These are phyloP conservation scores for Ramaria sp. DNA, from an alignment of 768 basidiomycete genomes.

Conservation along the genomic window DNA sequence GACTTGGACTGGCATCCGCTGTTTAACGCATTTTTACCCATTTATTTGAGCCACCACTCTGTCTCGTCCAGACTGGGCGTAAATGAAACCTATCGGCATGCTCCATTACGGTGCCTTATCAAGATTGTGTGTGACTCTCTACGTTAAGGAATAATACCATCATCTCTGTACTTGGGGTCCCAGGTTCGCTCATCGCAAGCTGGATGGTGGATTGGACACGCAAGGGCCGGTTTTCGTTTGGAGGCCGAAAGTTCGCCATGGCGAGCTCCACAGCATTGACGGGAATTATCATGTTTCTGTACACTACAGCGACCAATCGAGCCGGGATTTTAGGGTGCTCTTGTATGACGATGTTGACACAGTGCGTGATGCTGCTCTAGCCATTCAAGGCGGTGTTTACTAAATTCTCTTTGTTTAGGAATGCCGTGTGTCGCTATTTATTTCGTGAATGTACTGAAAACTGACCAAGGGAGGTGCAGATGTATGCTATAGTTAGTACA, in stretches of 20 bases:
- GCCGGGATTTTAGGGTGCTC: constrained; percentile 34
- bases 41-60: constrained; percentile 25
- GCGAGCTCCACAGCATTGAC: constrained; percentile 33
- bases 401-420: constrained; percentile 14
- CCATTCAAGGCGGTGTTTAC: background rate
- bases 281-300: constrained; percentile 38
- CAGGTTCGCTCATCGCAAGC: constrained; percentile 37
- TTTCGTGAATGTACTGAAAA: background rate
- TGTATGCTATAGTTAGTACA: constrained; percentile 33
- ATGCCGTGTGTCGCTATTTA: constrained; percentile 23
- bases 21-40: constrained; percentile 39
- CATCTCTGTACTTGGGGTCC: constrained; percentile 34
- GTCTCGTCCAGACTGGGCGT: constrained; percentile 18
- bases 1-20: constrained; percentile 41
- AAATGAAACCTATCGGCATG: constrained; percentile 26
- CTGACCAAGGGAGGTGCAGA: constrained; percentile 13
- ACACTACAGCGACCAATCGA: constrained; percentile 34
- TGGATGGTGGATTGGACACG: constrained; percentile 34
- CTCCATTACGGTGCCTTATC: background rate
- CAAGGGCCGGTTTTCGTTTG: constrained; percentile 22
- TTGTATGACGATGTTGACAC: constrained; percentile 31
- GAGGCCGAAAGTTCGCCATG: constrained; percentile 38
- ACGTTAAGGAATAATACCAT: constrained; percentile 31
- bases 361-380: constrained; percentile 20
- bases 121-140: background rate